A percentile compares a stretch with the other conserved stretches of the same genome.
Evolutionary conservation across 305 asterid genomes (phyloP).

Genomic region (Ajuga reptans): DNA sequence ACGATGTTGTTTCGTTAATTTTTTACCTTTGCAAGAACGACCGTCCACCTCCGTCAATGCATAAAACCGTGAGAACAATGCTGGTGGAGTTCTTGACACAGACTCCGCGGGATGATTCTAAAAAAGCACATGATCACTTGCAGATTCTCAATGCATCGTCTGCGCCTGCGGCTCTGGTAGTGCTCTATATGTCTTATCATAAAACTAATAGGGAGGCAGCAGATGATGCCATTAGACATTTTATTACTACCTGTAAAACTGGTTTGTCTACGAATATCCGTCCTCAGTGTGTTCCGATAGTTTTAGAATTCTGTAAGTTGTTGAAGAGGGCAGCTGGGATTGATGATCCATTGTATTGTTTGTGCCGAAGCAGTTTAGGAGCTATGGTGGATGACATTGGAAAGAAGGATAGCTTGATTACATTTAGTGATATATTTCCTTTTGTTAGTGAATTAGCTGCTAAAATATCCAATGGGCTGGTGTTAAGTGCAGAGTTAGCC

Average conservation of each 20-base stretch:
- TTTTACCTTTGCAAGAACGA: conserved; percentile 34
- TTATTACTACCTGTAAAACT: conserved; percentile 35
- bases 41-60: not conserved
- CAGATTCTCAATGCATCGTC: conserved; percentile 49
- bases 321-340: conserved; percentile 35
- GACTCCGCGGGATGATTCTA: conserved; percentile 28
- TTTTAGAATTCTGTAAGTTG: conserved; percentile 52
- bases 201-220: conserved; percentile 33
- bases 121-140: conserved; percentile 38
- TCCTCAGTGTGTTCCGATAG: conserved; percentile 34
- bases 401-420: conserved; percentile 22
- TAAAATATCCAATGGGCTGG: conserved; percentile 38
- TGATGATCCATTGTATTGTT: conserved; percentile 39
- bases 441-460: conserved; percentile 52
- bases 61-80: conserved; percentile 30
- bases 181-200: conserved; percentile 49
- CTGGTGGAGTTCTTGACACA: conserved; percentile 39
- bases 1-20: conserved; percentile 43
- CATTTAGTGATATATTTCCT: conserved; percentile 37
- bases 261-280: conserved; percentile 28
- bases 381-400: conserved; percentile 36
- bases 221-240: conserved; percentile 41
- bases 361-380: conserved; percentile 68
- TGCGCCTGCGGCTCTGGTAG: conserved; percentile 61
- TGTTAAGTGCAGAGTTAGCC: conserved; percentile 24